phyloP scores from a whole-genome alignment of 1,284 basidiomycete genomes.

The Rhodotorula sp. region DNA sequence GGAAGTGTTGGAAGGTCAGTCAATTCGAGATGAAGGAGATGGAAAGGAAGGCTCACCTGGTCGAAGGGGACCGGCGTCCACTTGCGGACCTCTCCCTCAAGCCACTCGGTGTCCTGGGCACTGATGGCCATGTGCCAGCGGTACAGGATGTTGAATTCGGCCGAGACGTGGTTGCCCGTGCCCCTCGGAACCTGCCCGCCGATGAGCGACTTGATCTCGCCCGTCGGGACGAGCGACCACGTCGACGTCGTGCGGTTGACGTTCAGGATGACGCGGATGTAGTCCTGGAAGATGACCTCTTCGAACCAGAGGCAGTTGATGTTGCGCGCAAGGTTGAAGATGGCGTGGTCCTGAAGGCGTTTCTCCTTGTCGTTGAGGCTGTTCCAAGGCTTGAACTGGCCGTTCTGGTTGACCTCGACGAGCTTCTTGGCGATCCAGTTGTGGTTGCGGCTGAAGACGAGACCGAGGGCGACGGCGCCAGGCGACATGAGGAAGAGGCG shows the following conservation, averaged over 20 bases:
- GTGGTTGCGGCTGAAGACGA: slow-evolving; percentile 66
- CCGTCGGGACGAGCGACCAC: slow-evolving; percentile 34
- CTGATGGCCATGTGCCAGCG: slow-evolving; percentile 65
- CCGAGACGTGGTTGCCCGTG: slow-evolving; percentile 61
- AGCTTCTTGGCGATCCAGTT: slow-evolving; percentile 74
- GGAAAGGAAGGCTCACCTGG: slow-evolving; percentile 42
- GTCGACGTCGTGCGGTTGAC: slow-evolving; percentile 29
- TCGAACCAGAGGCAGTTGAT: slow-evolving; percentile 56
- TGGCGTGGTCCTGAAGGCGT: slow-evolving; percentile 57
- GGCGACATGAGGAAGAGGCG: slow-evolving; percentile 74
- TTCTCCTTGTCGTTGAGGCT: slow-evolving; percentile 49
- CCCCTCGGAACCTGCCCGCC: slow-evolving; percentile 61
- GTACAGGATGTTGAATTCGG: slow-evolving; percentile 71
- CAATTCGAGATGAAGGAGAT: slow-evolving; percentile 46
- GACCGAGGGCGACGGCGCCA: slow-evolving; percentile 63
- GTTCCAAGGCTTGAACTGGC: slow-evolving; percentile 51
- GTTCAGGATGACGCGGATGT: slow-evolving; percentile 34
- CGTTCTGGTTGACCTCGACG: slow-evolving; percentile 64
- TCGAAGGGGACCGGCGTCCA: slow-evolving; percentile 50
- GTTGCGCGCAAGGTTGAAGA: slow-evolving; percentile 70
- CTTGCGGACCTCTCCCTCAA: slow-evolving; percentile 38
- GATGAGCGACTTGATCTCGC: slow-evolving; percentile 65
- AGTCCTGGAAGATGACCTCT: slow-evolving; percentile 31
- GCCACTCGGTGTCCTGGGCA: slow-evolving; percentile 67
- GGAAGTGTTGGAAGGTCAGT: slow-evolving; percentile 41